phyloP scores from a whole-genome alignment of 106 monocot genomes.

The Apostasia ramifera region DNA sequence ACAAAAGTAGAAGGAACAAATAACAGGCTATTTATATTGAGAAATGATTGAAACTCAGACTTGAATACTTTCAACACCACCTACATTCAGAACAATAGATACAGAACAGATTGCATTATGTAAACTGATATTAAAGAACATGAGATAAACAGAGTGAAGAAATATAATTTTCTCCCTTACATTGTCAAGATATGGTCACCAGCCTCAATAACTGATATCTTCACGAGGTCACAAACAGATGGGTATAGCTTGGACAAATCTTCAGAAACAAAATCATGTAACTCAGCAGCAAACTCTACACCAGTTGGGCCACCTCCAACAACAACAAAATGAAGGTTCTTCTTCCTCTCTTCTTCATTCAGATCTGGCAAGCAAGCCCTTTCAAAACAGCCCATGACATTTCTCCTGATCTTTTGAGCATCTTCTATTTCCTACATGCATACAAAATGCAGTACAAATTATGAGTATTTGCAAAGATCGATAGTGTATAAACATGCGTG shows the following conservation, averaged over 20 bases:
- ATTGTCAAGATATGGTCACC: slow-evolving; percentile 52
- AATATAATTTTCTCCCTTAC: slow-evolving; percentile 16
- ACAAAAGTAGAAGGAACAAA: too few species aligned
- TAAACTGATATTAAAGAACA: too few species aligned
- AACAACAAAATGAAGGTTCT: slow-evolving; percentile 34
- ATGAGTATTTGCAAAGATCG: too few species aligned
- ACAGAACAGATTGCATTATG: too few species aligned
- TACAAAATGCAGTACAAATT: too few species aligned
- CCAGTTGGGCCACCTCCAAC: slow-evolving; percentile 57
- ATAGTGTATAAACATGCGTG: neutral
- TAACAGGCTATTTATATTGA: too few species aligned
- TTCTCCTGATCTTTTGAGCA: slow-evolving; percentile 48
- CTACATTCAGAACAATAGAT: too few species aligned
- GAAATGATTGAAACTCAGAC: neutral
- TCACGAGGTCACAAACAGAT: slow-evolving; percentile 25
- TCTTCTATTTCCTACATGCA: slow-evolving; percentile 57
- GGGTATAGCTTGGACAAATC: slow-evolving; percentile 50
- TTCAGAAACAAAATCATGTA: slow-evolving; percentile 57
- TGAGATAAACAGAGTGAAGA: too few species aligned
- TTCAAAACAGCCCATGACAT: slow-evolving; percentile 54
- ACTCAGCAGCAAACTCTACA: slow-evolving; percentile 63
- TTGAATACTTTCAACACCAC: too few species aligned
- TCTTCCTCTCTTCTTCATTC: slow-evolving; percentile 48
- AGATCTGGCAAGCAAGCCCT: slow-evolving; percentile 46
- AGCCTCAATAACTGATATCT: slow-evolving; percentile 44